Evolutionary conservation across 2,329 filamentous ascomycete species (phyloP), one percentile per base, ranked within the genome.

Genomic region (Chrysosphaeria jannelii): DNA sequence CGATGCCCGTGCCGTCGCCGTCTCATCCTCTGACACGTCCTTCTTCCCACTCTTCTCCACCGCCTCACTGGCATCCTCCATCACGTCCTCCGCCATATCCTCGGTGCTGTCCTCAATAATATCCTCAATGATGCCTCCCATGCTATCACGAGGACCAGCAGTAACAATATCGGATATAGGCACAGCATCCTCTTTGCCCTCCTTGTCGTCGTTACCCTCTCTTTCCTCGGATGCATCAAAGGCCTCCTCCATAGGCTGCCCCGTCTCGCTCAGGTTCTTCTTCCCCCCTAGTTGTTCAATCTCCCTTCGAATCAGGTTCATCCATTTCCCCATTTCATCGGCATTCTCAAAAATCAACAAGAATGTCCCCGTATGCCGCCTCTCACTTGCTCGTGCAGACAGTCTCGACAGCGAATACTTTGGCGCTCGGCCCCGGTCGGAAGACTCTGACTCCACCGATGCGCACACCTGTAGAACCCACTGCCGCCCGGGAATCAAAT

Each of bases 401-500:
- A 75, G 45, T 25, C 65, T 58, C 2, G 66, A 60, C 15, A 75
- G 50, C 3, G 76, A 41, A 2, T 66, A 70, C 23, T 57, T 56
- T n/a, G 16, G 16, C 16, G 7, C 16, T 18, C 60, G 54, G 3
- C 47, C 34, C 3, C 48, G 35, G 9, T 51, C 36, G 1, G 40
- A 45, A 14, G 58, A 58, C 16, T 69, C 57, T 3, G 55, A 42
- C 23, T 65, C 62, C 27, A 63, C 60, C 6, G 51, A 47, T 17
- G 72, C 67, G 3, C 63, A 67, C 12, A 81, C 59, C 33, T 76
- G 71, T 9, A 81, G 41, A 5, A 81, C 74, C 61, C 70, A 79
- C 35, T 78, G 71, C 29, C 61, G 62, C 5, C 74, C 74, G 3
- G 71, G 69, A 26, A 81, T 75, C 9, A 70, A 50, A 37, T 85